These are phyloP conservation scores for Cladosporium sphaerospermum DNA, from an alignment of 2,329 filamentous ascomycete species.

Conservation along the genomic window DNA sequence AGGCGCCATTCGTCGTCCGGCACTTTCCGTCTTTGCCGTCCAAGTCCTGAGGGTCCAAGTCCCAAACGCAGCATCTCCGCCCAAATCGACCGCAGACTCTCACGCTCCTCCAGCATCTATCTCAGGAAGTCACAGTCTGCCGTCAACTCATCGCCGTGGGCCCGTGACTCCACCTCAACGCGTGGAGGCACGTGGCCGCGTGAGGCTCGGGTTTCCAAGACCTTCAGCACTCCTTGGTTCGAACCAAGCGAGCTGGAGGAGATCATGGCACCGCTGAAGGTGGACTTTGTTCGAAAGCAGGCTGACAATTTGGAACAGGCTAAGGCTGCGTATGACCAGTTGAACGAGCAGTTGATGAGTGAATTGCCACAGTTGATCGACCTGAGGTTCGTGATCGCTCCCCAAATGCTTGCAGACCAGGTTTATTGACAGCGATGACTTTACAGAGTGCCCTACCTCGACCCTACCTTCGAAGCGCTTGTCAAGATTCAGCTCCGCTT, in stretches of 20 bases:
- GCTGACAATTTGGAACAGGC: slow-evolving; percentile 43
- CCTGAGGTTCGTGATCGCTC: slow-evolving; percentile 49
- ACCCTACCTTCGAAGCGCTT: slow-evolving; percentile 93
- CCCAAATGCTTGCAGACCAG: no score
- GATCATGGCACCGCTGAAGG: slow-evolving; percentile 26
- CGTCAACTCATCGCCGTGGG: neutral
- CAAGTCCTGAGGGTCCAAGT: neutral
- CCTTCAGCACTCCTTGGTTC: slow-evolving; percentile 22
- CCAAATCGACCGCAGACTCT: neutral
- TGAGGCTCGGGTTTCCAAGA: neutral
- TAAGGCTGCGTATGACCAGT: slow-evolving; percentile 85
- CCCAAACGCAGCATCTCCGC: neutral
- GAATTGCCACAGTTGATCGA: slow-evolving; percentile 96
- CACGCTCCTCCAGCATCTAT: slow-evolving; percentile 3
- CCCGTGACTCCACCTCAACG: slow-evolving; percentile 12
- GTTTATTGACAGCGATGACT: no score
- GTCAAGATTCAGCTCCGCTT: slow-evolving; percentile 98
- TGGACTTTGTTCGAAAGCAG: slow-evolving; percentile 24
- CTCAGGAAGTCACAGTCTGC: neutral
- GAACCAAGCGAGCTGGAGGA: slow-evolving; percentile 29
- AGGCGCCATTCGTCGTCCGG: neutral
- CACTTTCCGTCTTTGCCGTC: neutral
- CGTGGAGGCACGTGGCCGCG: slow-evolving; percentile 11
- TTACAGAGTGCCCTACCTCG: slow-evolving; percentile 74
- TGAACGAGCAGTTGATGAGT: slow-evolving; percentile 91